Evolutionary conservation across 2,329 filamentous ascomycete genomes (phyloP), one percentile per base, ranked within the genome.

Genomic region (Setomelanomma holmii): DNA sequence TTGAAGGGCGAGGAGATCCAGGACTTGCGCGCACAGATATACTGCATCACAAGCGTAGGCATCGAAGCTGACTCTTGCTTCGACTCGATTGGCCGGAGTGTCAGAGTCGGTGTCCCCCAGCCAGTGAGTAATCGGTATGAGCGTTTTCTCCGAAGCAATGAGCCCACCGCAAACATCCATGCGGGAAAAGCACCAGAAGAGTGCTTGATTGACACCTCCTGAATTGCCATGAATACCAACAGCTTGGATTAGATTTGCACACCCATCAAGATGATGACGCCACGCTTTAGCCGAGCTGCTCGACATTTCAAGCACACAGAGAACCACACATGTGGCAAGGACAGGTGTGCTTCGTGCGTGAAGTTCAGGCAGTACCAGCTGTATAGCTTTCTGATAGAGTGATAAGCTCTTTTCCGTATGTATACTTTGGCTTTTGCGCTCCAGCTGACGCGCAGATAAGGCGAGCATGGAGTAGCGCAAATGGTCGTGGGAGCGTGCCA

Each of bases 91-190:
- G 1, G 61, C 49, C 17, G 67, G 60, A 6, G 60, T 62, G 19
- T 58, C 53, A 5, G 60, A 45, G 16, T 68, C 58, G n/a, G 61
- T 42, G 1, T 49, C 45, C 4, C 60, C 51, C 14, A 67, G 63
- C 82, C 82, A 84, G 49, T 76, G 75, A 1, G 72, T 70, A 7
- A 79, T 73, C 2, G 78, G 79, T 5, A 83, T 79, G 10, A 83
- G 74, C 0, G 82, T 83, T 49, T 76, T 75, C 55, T 81, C 77
- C 24, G 68, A 66, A 3, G 66, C 68, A 43, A 83, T 82, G 5
- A 83, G 71, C 0, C 79, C 80, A n/a, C 81, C 80, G 47, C 79
- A 82, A 20, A 83, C 77, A 56, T 83, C 75, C 80, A 84, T 83
- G 6, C 80, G 75, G 0, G 80, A 80, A 65, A 82, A 83, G 49